Percentiles rank a stretch among this genome's conserved stretches.
These are phyloP conservation scores for Puccinia sorghi DNA, from an alignment of 1,284 basidiomycete species.

Conservation along the genomic window DNA sequence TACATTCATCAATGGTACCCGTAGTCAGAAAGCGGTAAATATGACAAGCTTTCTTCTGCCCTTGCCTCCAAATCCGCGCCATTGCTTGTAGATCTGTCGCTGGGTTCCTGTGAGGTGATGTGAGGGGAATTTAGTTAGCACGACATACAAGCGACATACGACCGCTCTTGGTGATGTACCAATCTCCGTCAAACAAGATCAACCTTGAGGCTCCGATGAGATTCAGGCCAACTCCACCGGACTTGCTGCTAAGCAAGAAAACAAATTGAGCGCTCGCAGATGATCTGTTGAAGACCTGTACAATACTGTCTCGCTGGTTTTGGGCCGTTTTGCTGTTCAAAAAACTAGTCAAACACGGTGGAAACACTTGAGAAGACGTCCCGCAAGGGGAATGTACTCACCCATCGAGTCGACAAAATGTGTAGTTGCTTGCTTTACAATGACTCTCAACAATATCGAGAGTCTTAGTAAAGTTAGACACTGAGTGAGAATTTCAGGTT, in stretches of 20 bases:
- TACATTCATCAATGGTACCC: constrained; percentile 59
- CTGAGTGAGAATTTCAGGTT: background rate
- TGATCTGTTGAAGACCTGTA: constrained; percentile 70
- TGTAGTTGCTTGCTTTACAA: constrained; percentile 74
- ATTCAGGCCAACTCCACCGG: constrained; percentile 92
- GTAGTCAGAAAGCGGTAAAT: constrained; percentile 80
- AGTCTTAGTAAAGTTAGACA: constrained; percentile 65
- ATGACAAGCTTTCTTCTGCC: constrained; percentile 76
- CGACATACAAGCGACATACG: background rate
- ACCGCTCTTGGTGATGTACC: constrained; percentile 60
- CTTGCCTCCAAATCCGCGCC: constrained; percentile 78
- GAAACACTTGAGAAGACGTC: constrained; percentile 46
- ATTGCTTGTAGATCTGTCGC: constrained; percentile 85
- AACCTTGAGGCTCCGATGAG: constrained; percentile 64
- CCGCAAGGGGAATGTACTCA: constrained; percentile 53
- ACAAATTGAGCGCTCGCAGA: constrained; percentile 63
- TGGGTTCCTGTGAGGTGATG: constrained; percentile 53
- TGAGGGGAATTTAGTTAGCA: background rate
- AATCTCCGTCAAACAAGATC: constrained; percentile 82
- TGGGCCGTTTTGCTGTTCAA: constrained; percentile 70
- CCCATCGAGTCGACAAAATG: constrained; percentile 83
- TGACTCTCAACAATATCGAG: constrained; percentile 86
- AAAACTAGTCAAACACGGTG: background rate
- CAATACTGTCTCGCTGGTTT: constrained; percentile 77
- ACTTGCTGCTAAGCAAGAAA: constrained; percentile 91